Base-by-base conservation (phyloP, 139 green algal species). In the Chlorella sp. region DNA sequence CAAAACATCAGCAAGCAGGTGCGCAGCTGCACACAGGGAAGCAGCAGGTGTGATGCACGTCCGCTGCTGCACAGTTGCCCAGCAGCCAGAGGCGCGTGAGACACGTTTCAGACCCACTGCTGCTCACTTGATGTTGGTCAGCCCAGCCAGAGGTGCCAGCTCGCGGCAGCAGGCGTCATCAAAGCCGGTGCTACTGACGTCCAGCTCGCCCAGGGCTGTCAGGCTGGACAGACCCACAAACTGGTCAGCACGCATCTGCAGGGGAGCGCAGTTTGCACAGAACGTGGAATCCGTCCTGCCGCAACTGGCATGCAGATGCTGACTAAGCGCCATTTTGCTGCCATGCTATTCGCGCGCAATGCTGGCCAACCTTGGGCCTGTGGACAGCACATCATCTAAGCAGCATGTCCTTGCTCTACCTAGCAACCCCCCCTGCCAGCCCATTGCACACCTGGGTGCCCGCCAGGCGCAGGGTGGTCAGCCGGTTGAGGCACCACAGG, bases 151-250 rank as follows among this genome's bases (percentile, higher is more conserved):
- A n/a, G 25, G 11, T 28, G 36, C 60, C 60, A 82, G 57, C 18
- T 32, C 11, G 30, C 11, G 1, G 60, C 76, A 82, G 57, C 76
- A 57, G 23, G 25, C 76, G 57, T 82, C 76, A 9, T 82, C 76
- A 30, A 82, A 82, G 18, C 26, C 21, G 15, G 76, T 82, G 36
- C 34, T 32, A 26, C 57, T 60, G 3, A 72, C 76, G 36, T 72
- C 76, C 60, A 82, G 38, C 36, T 82, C 60, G 2, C 20, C 57
- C 25, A 82, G 26, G 60, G 28, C 36, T 12, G 26, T 26, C 36
- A 82, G 76, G 12, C 20, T 9, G 26, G 76, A 25, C 57, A 82
- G 56, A 0, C 76, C 76, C 0, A 23, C 38, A 20, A 82, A 82
- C 38, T 72, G 57, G 17, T 26, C 17, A 1, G 57, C 60, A 38